phyloP scores from a whole-genome alignment of 306 rosid species.

The Glycine latifolia region DNA sequence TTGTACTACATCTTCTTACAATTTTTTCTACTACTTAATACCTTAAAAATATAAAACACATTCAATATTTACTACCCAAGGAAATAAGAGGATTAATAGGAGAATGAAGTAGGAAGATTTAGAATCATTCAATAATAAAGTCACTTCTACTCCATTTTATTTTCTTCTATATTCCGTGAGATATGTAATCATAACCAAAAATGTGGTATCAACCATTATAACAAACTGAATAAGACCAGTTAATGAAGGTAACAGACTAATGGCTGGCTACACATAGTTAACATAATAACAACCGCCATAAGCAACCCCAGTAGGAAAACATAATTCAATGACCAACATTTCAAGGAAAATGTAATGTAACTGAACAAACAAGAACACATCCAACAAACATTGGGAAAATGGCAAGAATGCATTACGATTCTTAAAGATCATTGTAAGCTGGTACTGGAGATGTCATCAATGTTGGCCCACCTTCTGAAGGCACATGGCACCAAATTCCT shows the following conservation, averaged over 20 bases:
- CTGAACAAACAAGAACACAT: slow-evolving; percentile 31
- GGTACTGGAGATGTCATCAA: slow-evolving; percentile 48
- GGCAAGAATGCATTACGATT: slow-evolving; percentile 38
- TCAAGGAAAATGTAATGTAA: slow-evolving; percentile 30
- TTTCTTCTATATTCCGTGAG: no score
- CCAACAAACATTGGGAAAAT: not conserved
- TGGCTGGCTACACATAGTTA: not conserved
- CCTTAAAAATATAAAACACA: no score
- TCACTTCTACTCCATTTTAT: no score
- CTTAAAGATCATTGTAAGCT: slow-evolving; percentile 45
- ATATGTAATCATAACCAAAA: not conserved
- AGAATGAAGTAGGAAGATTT: no score
- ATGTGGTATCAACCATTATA: slow-evolving; percentile 13
- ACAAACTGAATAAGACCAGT: slow-evolving; percentile 11
- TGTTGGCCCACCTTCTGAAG: slow-evolving; percentile 67
- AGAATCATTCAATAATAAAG: no score
- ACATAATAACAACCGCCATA: slow-evolving; percentile 5
- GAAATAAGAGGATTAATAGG: no score
- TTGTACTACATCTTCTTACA: no score
- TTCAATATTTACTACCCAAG: no score
- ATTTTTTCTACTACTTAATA: no score
- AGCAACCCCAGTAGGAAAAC: not conserved
- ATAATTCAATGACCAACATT: slow-evolving; percentile 21
- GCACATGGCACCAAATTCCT: slow-evolving; percentile 68
- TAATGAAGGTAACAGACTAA: slow-evolving; percentile 27